phyloP scores from a whole-genome alignment of 257 asterid genomes.

The Rauvolfia tetraphylla region DNA sequence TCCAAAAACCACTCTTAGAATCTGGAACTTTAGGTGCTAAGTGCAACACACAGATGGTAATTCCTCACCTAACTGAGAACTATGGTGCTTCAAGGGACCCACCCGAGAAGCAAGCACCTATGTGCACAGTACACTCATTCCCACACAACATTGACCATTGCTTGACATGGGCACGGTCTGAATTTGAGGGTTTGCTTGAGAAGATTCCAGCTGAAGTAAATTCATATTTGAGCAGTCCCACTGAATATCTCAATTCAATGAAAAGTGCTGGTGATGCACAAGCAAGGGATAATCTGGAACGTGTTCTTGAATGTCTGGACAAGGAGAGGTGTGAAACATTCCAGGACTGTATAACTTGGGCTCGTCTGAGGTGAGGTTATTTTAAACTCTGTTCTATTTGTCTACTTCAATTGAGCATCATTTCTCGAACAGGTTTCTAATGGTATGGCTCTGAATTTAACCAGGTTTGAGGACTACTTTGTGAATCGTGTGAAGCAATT shows the following conservation, averaged over 20 bases:
- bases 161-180: constrained; percentile 98
- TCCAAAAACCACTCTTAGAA: constrained; percentile 88
- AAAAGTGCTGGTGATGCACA: constrained; percentile 90
- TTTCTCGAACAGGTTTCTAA: constrained; percentile 8
- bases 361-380: constrained; percentile 60
- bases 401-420: background rate
- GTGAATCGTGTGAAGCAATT: constrained; percentile 75
- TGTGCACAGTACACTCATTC: constrained; percentile 93
- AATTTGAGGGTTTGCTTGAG: constrained; percentile 91
- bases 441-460: background rate
- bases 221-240: constrained; percentile 63
- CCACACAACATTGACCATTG: constrained; percentile 95
- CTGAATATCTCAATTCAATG: constrained; percentile 63
- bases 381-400: constrained; percentile 2
- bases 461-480: constrained; percentile 89
- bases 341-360: constrained; percentile 82
- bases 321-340: constrained; percentile 71
- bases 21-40: constrained; percentile 92
- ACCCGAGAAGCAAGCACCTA: constrained; percentile 96
- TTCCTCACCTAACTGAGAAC: constrained; percentile 86
- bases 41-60: constrained; percentile 91
- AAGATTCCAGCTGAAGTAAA: constrained; percentile 92
- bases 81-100: constrained; percentile 97
- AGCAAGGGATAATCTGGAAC: constrained; percentile 86
- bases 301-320: constrained; percentile 69